Base-by-base conservation (phyloP, 1,284 basidiomycete species). In the Peniophora sp. region DNA sequence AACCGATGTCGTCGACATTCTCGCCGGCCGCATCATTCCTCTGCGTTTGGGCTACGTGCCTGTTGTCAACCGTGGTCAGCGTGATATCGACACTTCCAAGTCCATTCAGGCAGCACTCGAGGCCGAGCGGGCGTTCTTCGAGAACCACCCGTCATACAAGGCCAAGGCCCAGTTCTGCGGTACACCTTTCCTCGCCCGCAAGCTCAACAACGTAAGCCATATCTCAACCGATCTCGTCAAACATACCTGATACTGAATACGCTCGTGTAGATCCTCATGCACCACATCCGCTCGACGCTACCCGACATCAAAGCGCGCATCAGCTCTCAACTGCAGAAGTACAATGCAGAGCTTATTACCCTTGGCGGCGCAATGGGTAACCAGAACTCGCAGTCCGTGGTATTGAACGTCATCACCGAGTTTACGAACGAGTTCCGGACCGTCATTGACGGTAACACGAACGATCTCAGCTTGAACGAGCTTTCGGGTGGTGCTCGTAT, bases 271-370 rank as follows among this genome's bases (percentile, higher is more conserved):
- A 95, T 98, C 64, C 83, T 98, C 51, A 97, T 97, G 92, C 92
- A 96, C 70, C 96, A 97, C 69, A 97, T 99, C 66, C 90, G 92
- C 54, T 85, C 92, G 52, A 97, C 93, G 9, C 79, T 99, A 18
- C 96, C 96, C 35, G 96, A 98, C 66, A 98, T 98, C 76, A 98
- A 98, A 74, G 79, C 83, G 9, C 88, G 92, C 58, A 98, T 99
- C 64, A 78, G 83, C 20, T 78, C 86, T 55, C 92, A 96, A 62
- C 78, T 95, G 50, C 77, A 83, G 67, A 96, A 96, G 65, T 97
- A 82, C 73, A 89, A 83, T 56, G 72, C 82, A 1, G 96, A 99
- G 66, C 77, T 99, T 32, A 71, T 75, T 43, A 72, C 83, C n/a
- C 83, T 99, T 35, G 96, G 96, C 53, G 95, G 95, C 5, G 70